These are phyloP conservation scores for Fusarium nelsonii DNA, from an alignment of 2,329 filamentous ascomycete genomes.

Conservation along the genomic window DNA sequence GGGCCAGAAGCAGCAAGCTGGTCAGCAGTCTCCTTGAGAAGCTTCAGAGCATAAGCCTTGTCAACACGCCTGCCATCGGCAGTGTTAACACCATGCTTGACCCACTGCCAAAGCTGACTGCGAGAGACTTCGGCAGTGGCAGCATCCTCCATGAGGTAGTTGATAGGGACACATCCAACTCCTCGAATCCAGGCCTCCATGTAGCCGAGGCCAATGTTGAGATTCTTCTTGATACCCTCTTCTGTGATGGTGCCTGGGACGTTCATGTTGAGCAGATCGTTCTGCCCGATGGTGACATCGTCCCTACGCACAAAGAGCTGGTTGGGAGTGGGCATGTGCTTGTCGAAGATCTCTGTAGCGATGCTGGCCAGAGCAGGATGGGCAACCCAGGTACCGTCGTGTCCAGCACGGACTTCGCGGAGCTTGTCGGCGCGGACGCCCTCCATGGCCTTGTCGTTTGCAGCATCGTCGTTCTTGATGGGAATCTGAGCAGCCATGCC, in stretches of 20 bases:
- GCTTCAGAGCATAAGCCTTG: constrained; percentile 87
- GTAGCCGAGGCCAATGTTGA: constrained; percentile 95
- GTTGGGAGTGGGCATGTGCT: constrained; percentile 98
- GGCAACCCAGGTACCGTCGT: constrained; percentile 97
- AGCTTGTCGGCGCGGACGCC: constrained; percentile 95
- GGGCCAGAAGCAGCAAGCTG: constrained; percentile 79
- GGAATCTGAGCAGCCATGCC: constrained; percentile 99
- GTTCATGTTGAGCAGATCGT: constrained; percentile 98
- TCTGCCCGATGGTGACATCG: constrained; percentile 86
- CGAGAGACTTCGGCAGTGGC: constrained; percentile 96
- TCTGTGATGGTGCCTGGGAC: constrained; percentile 93
- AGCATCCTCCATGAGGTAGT: constrained; percentile 98
- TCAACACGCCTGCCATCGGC: constrained; percentile 92
- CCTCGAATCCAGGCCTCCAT: constrained; percentile 99
- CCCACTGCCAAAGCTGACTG: constrained; percentile 97
- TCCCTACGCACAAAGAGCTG: constrained; percentile 92
- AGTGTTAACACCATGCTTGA: constrained; percentile 77
- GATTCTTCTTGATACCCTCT: constrained; percentile 95
- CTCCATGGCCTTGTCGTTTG: constrained; percentile 95
- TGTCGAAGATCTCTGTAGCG: constrained; percentile 94
- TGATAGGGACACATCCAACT: constrained; percentile 95
- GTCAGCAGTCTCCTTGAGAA: constrained; percentile 88
- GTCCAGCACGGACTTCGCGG: constrained; percentile 92
- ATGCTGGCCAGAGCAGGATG: constrained; percentile 92
- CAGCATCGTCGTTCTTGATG: constrained; percentile 92